phyloP scores from a whole-genome alignment of 2,329 filamentous ascomycete genomes.

The Cladorrhinum sp. region DNA sequence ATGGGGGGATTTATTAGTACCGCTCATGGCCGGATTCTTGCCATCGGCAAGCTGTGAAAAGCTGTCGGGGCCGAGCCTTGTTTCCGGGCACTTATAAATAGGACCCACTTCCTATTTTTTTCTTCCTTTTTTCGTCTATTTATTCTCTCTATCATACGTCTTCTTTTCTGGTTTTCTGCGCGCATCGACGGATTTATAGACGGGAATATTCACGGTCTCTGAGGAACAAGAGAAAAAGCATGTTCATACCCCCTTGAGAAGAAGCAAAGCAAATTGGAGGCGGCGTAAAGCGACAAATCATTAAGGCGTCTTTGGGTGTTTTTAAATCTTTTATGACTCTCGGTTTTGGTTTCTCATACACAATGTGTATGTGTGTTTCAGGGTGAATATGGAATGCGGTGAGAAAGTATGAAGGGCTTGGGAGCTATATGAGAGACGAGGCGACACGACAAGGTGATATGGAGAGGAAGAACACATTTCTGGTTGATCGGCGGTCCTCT shows the following conservation, averaged over 20 bases:
- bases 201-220: constrained; percentile 1
- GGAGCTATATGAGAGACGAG: neutral
- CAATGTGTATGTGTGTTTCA: neutral
- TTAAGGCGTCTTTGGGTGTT: neutral
- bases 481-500: too few species aligned
- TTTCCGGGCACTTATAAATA: too few species aligned
- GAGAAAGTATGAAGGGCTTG: neutral
- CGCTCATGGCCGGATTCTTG: neutral
- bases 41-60: neutral
- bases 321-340: neutral
- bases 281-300: neutral
- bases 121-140: neutral
- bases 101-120: too few species aligned
- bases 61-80: neutral
- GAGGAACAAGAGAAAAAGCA: constrained; percentile 3
- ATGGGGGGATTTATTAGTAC: neutral
- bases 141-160: neutral
- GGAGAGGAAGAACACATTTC: neutral
- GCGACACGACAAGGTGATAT: neutral
- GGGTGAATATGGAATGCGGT: neutral
- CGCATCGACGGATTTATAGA: constrained; percentile 7
- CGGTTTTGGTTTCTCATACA: too few species aligned
- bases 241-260: neutral
- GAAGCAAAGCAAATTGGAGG: constrained; percentile 4
- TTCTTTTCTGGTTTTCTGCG: neutral